Evolutionary conservation across 352 stramenopile genomes (phyloP), one percentile per base, ranked within the genome.

Genomic region (Phytophthora melonis): DNA sequence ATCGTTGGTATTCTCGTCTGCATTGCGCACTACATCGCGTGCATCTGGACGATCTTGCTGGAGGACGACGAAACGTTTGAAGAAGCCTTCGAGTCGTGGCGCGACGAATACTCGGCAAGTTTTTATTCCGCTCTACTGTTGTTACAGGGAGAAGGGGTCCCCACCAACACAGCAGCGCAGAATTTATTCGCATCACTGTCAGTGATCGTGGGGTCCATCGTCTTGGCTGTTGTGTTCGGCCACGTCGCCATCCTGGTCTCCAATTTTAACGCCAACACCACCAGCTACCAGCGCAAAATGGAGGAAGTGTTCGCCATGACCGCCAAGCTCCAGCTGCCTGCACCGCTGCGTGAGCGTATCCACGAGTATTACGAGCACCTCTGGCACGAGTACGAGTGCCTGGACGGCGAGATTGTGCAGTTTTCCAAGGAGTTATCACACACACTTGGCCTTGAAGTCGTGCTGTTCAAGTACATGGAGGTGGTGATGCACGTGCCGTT

Each of bases 321-420:
- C 63, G 63, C 54, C 4, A 89, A 92, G 36, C 47, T 91, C n/a
- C 59, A 81, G 21, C 70, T 95, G 0, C 88, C 87, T 0, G 10
- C 53, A 0, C 32, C 66, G 1, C 50, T 95, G 3, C 85, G 87
- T 1, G 82, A 93, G 18, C 74, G 87, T 19, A 88, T 93, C 9
- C 79, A 81, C 23, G 71, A 87, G 49, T 93, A 92, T 41, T 94
- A 93, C 57, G 81, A 84, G 19, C 81, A 93, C 62, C 57, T 94
- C 14, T 90, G 81, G 77, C 65, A 78, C 50, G 82, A 92, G 60
- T 90, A 93, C 67, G 79, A 93, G 67, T 89, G 78, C 27, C 52
- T 92, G 8, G 80, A 94, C 57, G 82, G 83, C 9, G 70, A 86
- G 25, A 78, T 90, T n/a, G 74, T 80, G 2, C 60, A 72, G 14